Evolutionary conservation across 352 stramenopile genomes (phyloP).

Genomic region (Salisapilia sapeloensis): DNA sequence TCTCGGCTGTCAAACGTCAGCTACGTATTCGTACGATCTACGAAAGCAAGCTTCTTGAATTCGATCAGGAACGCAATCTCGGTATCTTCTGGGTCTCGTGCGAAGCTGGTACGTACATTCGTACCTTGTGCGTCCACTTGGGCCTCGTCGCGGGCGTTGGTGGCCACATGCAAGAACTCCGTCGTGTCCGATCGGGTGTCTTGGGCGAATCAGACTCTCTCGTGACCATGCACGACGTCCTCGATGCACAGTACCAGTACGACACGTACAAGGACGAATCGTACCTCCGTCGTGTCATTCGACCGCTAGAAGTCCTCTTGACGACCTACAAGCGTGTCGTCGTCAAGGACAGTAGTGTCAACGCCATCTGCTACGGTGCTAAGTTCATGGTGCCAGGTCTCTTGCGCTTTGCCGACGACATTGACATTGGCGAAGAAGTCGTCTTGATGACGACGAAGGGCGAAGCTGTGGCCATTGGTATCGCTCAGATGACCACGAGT

Average conservation of each 20-base stretch:
- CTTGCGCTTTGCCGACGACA: conserved; percentile 97
- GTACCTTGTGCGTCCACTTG: conserved; percentile 99
- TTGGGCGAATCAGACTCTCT: conserved; percentile 93
- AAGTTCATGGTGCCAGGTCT: conserved; percentile 99
- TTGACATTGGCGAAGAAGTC: conserved; percentile 98
- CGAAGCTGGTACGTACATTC: conserved; percentile 99
- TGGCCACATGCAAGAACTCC: conserved; percentile 99
- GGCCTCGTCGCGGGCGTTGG: conserved; percentile 94
- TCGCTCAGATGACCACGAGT: conserved; percentile 99
- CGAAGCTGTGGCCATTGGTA: conserved; percentile 97
- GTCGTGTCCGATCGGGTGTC: conserved; percentile 93
- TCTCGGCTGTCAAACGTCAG: conserved; percentile 99
- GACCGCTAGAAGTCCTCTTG: conserved; percentile 96
- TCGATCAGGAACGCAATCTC: conserved; percentile 94
- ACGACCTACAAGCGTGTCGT: conserved; percentile 99
- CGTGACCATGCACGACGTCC: conserved; percentile 99
- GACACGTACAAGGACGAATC: conserved; percentile 99
- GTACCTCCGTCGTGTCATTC: conserved; percentile 96
- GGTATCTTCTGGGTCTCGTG: conserved; percentile 95
- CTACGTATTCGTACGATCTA: conserved; percentile 99
- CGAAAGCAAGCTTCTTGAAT: conserved; percentile 98
- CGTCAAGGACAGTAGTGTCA: conserved; percentile 99
- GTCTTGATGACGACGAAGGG: conserved; percentile 99
- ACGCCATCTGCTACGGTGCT: conserved; percentile 99
- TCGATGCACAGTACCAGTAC: conserved; percentile 98